A percentile compares a stretch with the other conserved stretches of the same genome.
phyloP scores from a whole-genome alignment of 2,329 filamentous ascomycete species.

The Neopestalotiopsis sp. region DNA sequence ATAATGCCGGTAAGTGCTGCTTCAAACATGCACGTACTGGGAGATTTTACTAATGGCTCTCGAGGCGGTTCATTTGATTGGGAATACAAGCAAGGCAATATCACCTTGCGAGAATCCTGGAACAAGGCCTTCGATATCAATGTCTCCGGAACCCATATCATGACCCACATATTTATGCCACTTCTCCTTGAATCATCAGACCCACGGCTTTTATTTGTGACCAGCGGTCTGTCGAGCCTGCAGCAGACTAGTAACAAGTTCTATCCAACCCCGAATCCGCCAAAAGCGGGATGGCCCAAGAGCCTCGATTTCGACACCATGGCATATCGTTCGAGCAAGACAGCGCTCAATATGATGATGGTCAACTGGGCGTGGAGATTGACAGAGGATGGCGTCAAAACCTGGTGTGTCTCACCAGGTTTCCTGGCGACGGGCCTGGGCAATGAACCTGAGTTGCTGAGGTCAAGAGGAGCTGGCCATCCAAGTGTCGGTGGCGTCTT shows the following conservation, averaged over 20 bases:
- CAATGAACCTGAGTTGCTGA: constrained; percentile 29
- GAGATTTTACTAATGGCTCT: constrained; percentile 42
- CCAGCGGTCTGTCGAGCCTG: constrained; percentile 46
- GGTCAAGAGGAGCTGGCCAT: constrained; percentile 37
- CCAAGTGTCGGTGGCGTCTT: constrained; percentile 43
- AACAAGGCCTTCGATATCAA: constrained; percentile 57
- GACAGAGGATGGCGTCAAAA: constrained; percentile 52
- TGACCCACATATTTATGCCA: constrained; percentile 47
- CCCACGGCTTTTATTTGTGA: constrained; percentile 56
- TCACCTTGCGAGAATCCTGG: constrained; percentile 45
- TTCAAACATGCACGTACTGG: not conserved
- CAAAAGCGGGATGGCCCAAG: constrained; percentile 48
- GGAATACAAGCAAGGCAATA: constrained; percentile 31
- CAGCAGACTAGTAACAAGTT: constrained; percentile 29
- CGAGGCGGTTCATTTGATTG: constrained; percentile 37
- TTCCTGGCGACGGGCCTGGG: constrained; percentile 48
- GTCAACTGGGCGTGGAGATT: constrained; percentile 48
- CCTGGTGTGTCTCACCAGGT: constrained; percentile 46
- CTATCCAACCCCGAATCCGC: constrained; percentile 22
- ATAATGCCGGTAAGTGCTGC: constrained; percentile 56
- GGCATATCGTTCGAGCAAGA: constrained; percentile 46
- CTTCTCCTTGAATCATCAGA: constrained; percentile 50
- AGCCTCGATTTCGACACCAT: constrained; percentile 25
- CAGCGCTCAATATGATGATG: constrained; percentile 55
- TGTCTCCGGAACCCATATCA: constrained; percentile 49